Percentiles rank a stretch among this genome's conserved stretches.
Conservation (phyloP, 2,329 filamentous ascomycete species). For the Zymoseptoria brevis region DNA sequence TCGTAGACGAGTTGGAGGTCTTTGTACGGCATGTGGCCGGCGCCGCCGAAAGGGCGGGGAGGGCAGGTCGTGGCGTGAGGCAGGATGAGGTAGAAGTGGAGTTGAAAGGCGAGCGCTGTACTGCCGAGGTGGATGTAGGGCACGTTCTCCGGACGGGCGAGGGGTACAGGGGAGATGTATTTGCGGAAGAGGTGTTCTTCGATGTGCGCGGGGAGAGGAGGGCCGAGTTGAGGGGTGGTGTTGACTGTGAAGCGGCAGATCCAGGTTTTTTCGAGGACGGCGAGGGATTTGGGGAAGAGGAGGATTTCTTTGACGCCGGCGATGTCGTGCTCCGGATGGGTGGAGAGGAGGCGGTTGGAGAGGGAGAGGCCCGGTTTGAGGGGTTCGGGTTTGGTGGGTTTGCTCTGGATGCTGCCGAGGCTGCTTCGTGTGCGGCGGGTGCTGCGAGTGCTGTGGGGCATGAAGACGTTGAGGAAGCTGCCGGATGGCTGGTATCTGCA, state of each 20-base stretch:
- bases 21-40: conserved; percentile 5
- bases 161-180: conserved; percentile 9
- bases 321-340: conserved; percentile 11
- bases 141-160: conserved; percentile 7
- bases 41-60: conserved; percentile 1
- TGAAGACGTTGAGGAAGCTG: conserved; percentile 11
- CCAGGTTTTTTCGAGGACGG: conserved; percentile 14
- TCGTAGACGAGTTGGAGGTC: conserved; percentile 14
- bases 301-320: conserved; percentile 13
- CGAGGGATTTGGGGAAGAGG: conserved; percentile 14
- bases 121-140: conserved; percentile 17
- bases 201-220: conserved; percentile 9
- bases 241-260: conserved; percentile 17
- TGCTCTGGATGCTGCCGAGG: conserved; percentile 1
- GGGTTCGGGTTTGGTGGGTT: conserved; percentile 5
- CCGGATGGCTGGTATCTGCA: conserved; percentile 10
- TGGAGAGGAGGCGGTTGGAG: conserved; percentile 8
- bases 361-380: conserved; percentile 16
- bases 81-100: conserved; percentile 18
- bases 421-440: conserved; percentile 8
- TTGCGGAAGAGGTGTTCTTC: conserved; percentile 13
- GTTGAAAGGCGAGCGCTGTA: conserved; percentile 13
- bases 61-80: conserved; percentile 6
- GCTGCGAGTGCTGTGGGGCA: conserved; percentile 1
- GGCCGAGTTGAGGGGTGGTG: conserved; percentile 16